These are phyloP conservation scores for Dictyostelium discoideum DNA, from an alignment of 78 protist genomes.

Conservation along the genomic window dicty_2.7 NC_007091.3:497001-497500, in stretches of 20 bases:
- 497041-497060: constrained; percentile 96
- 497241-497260: no score
- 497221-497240: no score
- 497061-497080: constrained; percentile 99
- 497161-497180: no score
- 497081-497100: constrained; percentile 87
- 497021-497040: constrained; percentile 60
- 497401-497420: constrained; percentile 98
- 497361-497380: constrained; percentile 95
- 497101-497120: no score
- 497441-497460: background rate
- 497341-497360: constrained; percentile 98
- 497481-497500: background rate
- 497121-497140: no score
- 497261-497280: no score
- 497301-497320: constrained; percentile 99
- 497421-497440: background rate
- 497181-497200: no score
- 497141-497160: no score
- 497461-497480: background rate
- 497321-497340: constrained; percentile 98
- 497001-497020: constrained; percentile 59
- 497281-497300: constrained; percentile 83
- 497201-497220: no score
- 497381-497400: constrained; percentile 98